These are phyloP conservation scores for Cinchona pubescens DNA, from an alignment of 257 asterid species.

Conservation along the genomic window DNA sequence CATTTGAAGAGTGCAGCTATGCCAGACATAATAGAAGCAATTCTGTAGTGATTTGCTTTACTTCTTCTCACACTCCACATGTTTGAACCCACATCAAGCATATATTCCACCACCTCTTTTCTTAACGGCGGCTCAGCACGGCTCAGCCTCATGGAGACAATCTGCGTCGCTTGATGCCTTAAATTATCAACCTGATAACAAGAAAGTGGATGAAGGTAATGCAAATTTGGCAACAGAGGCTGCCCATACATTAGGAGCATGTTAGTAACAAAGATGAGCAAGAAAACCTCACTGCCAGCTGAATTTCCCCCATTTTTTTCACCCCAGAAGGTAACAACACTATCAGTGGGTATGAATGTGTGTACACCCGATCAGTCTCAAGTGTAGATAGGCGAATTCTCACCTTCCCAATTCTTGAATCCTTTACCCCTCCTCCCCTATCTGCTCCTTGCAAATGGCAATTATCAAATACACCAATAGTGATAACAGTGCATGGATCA, in stretches of 20 bases:
- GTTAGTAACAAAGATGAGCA: conserved; percentile 55
- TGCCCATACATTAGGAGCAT: conserved; percentile 52
- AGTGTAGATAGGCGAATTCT: conserved; percentile 73
- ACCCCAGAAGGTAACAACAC: conserved; percentile 66
- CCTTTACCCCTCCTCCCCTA: conserved; percentile 37
- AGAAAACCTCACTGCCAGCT: conserved; percentile 74
- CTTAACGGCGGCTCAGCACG: conserved; percentile 82
- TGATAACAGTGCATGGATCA: conserved; percentile 84
- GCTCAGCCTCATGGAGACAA: conserved; percentile 60
- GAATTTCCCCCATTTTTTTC: conserved; percentile 81
- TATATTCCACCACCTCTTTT: conserved; percentile 74
- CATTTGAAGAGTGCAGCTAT: conserved; percentile 34
- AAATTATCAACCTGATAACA: conserved; percentile 55
- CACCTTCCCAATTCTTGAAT: conserved; percentile 74
- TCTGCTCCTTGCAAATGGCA: conserved; percentile 62
- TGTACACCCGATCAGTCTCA: conserved; percentile 66
- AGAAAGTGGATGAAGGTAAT: conserved; percentile 65
- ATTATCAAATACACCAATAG: conserved; percentile 74
- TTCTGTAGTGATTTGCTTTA: conserved; percentile 64
- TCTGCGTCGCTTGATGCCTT: conserved; percentile 74
- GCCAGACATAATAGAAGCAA: conserved; percentile 44
- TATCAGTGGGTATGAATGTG: conserved; percentile 73
- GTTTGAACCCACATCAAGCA: conserved; percentile 90
- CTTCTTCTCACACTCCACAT: conserved; percentile 81
- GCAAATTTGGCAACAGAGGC: conserved; percentile 62